A percentile compares a stretch with the other conserved stretches of the same genome.
These are phyloP conservation scores for Solanum sitiens DNA, from an alignment of 257 asterid genomes.

Conservation along the genomic window DNA sequence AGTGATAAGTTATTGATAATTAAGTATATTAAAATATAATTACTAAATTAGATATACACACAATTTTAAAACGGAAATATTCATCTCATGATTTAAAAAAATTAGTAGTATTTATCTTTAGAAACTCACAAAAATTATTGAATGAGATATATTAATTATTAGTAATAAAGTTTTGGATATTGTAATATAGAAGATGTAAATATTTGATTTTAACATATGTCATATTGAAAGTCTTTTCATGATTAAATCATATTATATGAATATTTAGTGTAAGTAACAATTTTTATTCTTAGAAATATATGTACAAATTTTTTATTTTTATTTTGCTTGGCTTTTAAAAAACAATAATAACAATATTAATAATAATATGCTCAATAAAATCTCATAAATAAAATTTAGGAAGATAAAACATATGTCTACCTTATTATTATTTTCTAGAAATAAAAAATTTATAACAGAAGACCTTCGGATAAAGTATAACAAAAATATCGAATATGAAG, in stretches of 20 bases:
- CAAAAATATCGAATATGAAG: not conserved
- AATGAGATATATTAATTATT: too few species aligned
- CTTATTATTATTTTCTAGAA: too few species aligned
- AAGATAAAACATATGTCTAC: too few species aligned
- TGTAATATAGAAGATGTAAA: not conserved
- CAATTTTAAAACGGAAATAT: too few species aligned
- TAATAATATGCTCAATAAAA: too few species aligned
- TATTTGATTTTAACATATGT: not conserved
- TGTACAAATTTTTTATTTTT: not conserved
- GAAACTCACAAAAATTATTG: not conserved
- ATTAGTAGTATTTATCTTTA: too few species aligned
- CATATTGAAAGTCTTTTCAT: not conserved
- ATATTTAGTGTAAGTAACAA: not conserved
- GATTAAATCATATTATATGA: not conserved
- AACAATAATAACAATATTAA: too few species aligned
- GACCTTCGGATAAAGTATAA: too few species aligned
- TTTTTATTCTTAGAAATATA: not conserved
- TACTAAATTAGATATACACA: too few species aligned
- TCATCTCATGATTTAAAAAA: too few species aligned
- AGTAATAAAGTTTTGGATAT: too few species aligned
- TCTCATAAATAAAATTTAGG: accelerated
- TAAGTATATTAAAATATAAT: not conserved
- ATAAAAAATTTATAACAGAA: too few species aligned
- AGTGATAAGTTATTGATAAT: not conserved
- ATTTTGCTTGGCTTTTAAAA: not conserved